Evolutionary conservation across 2,329 filamentous ascomycete species (phyloP).

Genomic region (Stachybotrys chartarum): DNA sequence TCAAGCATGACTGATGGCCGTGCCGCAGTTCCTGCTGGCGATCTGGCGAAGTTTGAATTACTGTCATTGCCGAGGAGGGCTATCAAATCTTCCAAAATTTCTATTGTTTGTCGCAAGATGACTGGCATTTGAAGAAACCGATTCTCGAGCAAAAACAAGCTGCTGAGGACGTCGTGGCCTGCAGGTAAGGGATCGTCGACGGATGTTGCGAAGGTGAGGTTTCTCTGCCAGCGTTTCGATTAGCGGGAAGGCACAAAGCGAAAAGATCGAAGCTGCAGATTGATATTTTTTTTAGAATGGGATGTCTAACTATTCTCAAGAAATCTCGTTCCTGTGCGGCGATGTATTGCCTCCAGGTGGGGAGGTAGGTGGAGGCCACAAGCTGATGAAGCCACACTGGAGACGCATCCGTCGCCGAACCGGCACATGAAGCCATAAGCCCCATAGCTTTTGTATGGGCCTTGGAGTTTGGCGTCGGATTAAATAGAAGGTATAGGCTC

Average conservation of each 20-base stretch:
- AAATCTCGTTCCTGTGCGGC: conserved; percentile 13
- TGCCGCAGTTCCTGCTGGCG: not conserved
- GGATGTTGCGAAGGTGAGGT: conserved; percentile 17
- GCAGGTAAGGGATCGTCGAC: conserved; percentile 18
- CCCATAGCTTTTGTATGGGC: conserved; percentile 8
- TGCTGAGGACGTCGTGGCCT: conserved; percentile 17
- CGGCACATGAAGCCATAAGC: conserved; percentile 3
- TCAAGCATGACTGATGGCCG: not conserved
- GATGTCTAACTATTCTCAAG: conserved; percentile 13
- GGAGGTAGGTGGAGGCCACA: conserved; percentile 14
- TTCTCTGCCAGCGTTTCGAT: conserved; percentile 8
- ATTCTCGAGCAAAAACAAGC: conserved; percentile 15
- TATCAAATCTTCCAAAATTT: not conserved
- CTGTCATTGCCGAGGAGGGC: not conserved
- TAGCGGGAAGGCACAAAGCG: not conserved
- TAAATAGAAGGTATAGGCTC: conserved; percentile 14
- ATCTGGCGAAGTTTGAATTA: not conserved
- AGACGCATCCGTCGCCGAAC: not conserved
- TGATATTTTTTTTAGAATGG: not conserved
- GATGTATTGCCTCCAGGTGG: conserved; percentile 16
- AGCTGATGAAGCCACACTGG: conserved; percentile 13
- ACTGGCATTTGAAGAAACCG: conserved; percentile 11
- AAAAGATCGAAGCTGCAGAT: not conserved
- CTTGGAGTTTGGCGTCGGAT: conserved; percentile 15
- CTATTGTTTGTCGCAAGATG: not conserved